Evolutionary conservation across 1,284 basidiomycete genomes (phyloP).

Genomic region (Pyrrhoderma noxium): DNA sequence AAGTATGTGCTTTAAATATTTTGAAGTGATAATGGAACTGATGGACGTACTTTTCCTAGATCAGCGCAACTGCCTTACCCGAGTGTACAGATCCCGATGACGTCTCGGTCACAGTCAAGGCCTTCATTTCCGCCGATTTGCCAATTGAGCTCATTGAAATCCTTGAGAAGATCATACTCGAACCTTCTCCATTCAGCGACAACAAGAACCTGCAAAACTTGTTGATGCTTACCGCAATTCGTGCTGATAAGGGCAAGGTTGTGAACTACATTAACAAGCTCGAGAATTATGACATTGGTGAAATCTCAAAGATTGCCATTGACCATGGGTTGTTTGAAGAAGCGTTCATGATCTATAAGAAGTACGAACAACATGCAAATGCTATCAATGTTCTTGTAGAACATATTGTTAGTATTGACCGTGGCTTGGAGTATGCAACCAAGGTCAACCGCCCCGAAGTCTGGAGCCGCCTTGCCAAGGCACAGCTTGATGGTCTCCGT

Average conservation of each 20-base stretch:
- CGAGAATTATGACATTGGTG: conserved; percentile 88
- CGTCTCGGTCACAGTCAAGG: conserved; percentile 97
- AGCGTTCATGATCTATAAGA: conserved; percentile 94
- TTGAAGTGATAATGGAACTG: background rate
- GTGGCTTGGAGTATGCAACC: conserved; percentile 92
- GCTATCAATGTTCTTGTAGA: conserved; percentile 98
- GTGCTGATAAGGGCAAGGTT: conserved; percentile 98
- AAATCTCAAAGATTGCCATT: conserved; percentile 96
- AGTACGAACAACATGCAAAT: conserved; percentile 87
- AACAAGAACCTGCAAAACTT: conserved; percentile 95
- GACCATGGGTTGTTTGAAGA: conserved; percentile 97
- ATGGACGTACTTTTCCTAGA: conserved; percentile 33
- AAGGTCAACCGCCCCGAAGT: conserved; percentile 97
- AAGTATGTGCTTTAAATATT: conserved; percentile 41
- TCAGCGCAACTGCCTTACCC: conserved; percentile 90
- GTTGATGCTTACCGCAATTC: conserved; percentile 91
- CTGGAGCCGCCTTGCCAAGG: conserved; percentile 96
- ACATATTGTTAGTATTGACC: conserved; percentile 96
- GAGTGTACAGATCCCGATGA: conserved; percentile 99
- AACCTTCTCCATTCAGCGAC: conserved; percentile 96
- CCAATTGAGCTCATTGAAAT: conserved; percentile 97
- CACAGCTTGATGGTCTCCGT: conserved; percentile 97
- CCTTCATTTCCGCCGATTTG: conserved; percentile 95
- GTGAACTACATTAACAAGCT: conserved; percentile 98
- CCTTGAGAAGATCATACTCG: conserved; percentile 97